A percentile compares a stretch with the other conserved stretches of the same genome.
These are phyloP conservation scores for Hyparrhenia diplandra DNA, from an alignment of 176 grass and related monocot species.

Conservation along the genomic window DNA sequence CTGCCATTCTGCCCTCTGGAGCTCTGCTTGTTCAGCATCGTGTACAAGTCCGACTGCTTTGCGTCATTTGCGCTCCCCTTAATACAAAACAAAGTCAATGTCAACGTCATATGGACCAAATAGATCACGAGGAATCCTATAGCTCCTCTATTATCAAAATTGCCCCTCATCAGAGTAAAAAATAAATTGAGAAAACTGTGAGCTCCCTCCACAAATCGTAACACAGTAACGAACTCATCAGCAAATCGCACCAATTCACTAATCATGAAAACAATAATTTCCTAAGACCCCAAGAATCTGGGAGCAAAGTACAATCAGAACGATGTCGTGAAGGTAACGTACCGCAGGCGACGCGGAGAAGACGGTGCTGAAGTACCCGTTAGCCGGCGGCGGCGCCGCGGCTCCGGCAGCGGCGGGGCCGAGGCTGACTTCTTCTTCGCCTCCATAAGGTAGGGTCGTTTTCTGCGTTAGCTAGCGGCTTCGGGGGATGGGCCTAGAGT, in stretches of 20 bases:
- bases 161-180: not conserved
- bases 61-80: slow-evolving; percentile 38
- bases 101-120: not conserved
- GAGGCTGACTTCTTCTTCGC: slow-evolving; percentile 36
- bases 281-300: not conserved
- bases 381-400: not conserved
- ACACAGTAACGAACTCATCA: not conserved
- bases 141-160: not conserved
- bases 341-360: slow-evolving; percentile 40
- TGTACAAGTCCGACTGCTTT: slow-evolving; percentile 33
- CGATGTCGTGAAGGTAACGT: slow-evolving; percentile 23
- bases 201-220: not conserved
- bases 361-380: slow-evolving; percentile 41
- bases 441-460: slow-evolving; percentile 22
- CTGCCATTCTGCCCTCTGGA: slow-evolving; percentile 31
- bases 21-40: slow-evolving; percentile 52
- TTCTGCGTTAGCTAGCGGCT: not conserved
- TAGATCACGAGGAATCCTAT: not conserved
- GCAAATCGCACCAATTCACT: not conserved
- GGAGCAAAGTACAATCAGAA: not conserved
- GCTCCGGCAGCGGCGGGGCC: not conserved
- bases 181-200: not conserved
- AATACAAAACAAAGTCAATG: not conserved
- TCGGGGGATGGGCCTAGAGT: not conserved
- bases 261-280: not conserved